Conservation (phyloP, 768 basidiomycete genomes). For the Gloeophyllum trabeum region DNA sequence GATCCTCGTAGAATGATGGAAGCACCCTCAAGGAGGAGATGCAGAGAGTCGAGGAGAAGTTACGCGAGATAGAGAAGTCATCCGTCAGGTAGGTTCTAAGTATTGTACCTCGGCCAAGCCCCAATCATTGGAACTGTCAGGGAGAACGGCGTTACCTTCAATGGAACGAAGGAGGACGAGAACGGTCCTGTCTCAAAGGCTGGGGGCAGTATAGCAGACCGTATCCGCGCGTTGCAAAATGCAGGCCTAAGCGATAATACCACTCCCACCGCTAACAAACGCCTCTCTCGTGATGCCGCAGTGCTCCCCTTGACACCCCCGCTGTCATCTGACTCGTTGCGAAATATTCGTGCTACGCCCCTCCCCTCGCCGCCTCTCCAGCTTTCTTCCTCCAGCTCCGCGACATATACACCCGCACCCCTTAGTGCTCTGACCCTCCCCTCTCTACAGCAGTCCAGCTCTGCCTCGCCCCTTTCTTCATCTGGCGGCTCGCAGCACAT, state of each 20-base stretch:
- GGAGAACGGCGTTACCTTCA: too few species aligned
- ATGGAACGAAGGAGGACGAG: background rate
- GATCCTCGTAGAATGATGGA: conserved; percentile 23
- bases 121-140: too few species aligned
- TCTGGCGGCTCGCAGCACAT: conserved; percentile 42
- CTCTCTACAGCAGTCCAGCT: conserved; percentile 16
- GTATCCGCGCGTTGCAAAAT: conserved; percentile 63
- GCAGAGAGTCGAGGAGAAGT: conserved; percentile 31
- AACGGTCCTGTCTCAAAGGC: conserved; percentile 17
- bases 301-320: conserved; percentile 13
- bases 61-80: conserved; percentile 33
- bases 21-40: conserved; percentile 26
- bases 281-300: conserved; percentile 40
- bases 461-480: conserved; percentile 18
- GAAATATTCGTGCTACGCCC: conserved; percentile 29
- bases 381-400: conserved; percentile 12
- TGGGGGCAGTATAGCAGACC: conserved; percentile 72
- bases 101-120: too few species aligned
- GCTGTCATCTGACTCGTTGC: conserved; percentile 18
- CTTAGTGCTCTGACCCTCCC: conserved; percentile 18
- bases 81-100: conserved; percentile 19
- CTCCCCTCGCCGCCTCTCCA: conserved; percentile 12
- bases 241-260: conserved; percentile 54
- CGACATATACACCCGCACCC: conserved; percentile 9
- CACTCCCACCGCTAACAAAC: conserved; percentile 28